These are phyloP conservation scores for Effrenium voratum DNA, from an alignment of 73 alveolate species.

Conservation along the genomic window DNA sequence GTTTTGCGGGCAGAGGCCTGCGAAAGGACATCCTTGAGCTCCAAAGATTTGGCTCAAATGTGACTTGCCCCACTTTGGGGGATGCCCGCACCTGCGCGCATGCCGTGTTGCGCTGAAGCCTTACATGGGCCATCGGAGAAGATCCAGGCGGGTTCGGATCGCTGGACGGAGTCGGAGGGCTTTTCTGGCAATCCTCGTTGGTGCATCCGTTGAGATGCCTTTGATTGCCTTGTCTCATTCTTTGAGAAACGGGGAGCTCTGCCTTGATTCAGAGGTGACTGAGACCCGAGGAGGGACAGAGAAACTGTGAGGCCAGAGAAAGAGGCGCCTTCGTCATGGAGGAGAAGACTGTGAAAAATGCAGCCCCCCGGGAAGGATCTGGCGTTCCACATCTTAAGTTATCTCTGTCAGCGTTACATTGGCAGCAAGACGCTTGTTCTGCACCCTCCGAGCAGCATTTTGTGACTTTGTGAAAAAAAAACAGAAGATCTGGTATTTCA, in stretches of 20 bases:
- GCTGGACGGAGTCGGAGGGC: background rate
- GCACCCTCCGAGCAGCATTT: background rate
- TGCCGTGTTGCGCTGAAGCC: conserved; percentile 13
- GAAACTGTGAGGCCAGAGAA: background rate
- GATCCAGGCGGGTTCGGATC: background rate
- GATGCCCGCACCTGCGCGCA: conserved; percentile 17
- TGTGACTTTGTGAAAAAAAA: background rate
- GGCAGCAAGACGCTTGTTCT: conserved; percentile 13
- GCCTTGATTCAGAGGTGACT: background rate
- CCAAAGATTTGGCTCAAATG: too few relatives aligned
- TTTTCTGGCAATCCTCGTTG: background rate
- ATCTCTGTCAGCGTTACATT: background rate
- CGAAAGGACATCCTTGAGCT: too few relatives aligned
- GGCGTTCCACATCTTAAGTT: background rate
- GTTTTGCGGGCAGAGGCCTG: too few relatives aligned
- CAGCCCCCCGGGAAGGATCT: background rate
- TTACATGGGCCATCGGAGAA: background rate
- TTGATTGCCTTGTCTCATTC: background rate
- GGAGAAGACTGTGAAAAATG: background rate
- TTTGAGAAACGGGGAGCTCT: too few relatives aligned
- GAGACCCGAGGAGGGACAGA: background rate
- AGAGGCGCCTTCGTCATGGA: too few relatives aligned
- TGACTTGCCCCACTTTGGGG: too few relatives aligned
- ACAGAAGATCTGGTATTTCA: too few relatives aligned
- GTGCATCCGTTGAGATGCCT: background rate